These are phyloP conservation scores for Pestalotiopsis sp. DNA, from an alignment of 2,329 filamentous ascomycete species.

Conservation along the genomic window DNA sequence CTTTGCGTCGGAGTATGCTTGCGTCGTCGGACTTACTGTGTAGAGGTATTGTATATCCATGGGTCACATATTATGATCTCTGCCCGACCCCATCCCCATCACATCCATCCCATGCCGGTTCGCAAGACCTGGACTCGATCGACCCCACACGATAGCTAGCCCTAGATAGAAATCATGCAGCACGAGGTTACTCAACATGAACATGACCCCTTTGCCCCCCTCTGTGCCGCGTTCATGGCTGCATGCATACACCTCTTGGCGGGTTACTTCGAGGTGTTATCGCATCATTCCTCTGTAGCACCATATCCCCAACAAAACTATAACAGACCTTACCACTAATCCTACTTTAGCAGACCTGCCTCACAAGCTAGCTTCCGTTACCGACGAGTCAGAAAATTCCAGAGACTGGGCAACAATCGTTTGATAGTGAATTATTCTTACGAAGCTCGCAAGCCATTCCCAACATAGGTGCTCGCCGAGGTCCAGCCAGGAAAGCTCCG, in stretches of 20 bases:
- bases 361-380: background rate
- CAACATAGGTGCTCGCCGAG: background rate
- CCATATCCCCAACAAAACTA: background rate
- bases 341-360: background rate
- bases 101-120: background rate
- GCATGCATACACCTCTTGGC: background rate
- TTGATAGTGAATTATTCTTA: background rate
- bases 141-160: background rate
- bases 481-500: background rate
- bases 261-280: background rate
- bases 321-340: background rate
- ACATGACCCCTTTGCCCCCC: background rate
- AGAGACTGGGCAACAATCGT: background rate
- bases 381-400: background rate
- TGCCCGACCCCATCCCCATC: too few species aligned
- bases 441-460: background rate
- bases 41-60: background rate
- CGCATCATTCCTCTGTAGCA: background rate
- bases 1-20: background rate
- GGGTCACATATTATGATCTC: too few species aligned
- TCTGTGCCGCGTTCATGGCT: background rate
- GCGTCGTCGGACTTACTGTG: conserved; percentile 1
- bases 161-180: background rate
- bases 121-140: background rate
- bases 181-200: background rate